These are phyloP conservation scores for Microsporum canis DNA, from an alignment of 2,329 filamentous ascomycete genomes.

Conservation along the genomic window DNA sequence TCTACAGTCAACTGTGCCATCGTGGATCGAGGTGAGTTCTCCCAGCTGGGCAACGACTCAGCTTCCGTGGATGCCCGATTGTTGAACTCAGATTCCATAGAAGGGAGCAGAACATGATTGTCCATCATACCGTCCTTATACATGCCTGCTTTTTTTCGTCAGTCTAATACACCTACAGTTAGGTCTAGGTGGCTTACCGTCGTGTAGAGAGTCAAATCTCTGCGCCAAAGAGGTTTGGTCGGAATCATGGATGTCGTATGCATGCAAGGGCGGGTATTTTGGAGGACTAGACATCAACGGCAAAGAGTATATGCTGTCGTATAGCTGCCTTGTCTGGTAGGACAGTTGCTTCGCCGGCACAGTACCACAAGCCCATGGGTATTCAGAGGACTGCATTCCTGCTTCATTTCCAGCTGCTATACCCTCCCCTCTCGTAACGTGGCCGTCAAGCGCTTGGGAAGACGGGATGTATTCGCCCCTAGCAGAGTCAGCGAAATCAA, in stretches of 20 bases:
- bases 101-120: neutral
- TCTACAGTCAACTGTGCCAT: constrained; percentile 12
- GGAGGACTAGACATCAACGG: constrained; percentile 3
- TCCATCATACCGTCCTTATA: neutral
- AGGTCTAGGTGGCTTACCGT: constrained; percentile 1
- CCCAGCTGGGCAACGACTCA: constrained; percentile 3
- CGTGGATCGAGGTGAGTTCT: constrained; percentile 7
- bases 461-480: neutral
- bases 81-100: neutral
- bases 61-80: constrained; percentile 7
- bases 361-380: neutral
- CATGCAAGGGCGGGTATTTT: constrained; percentile 8
- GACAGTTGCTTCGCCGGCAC: neutral
- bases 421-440: neutral
- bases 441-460: neutral
- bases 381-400: neutral
- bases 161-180: neutral
- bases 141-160: neutral
- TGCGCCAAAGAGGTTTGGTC: constrained; percentile 7
- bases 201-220: constrained; percentile 4
- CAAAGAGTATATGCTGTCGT: constrained; percentile 10
- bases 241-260: constrained; percentile 7
- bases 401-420: neutral
- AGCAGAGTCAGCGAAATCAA: neutral
- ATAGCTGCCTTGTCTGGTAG: neutral